Percentiles rank a stretch among this genome's conserved stretches.
These are phyloP conservation scores for Pseudogymnoascus destructans DNA, from an alignment of 2,329 filamentous ascomycete species.

Conservation along the genomic window DNA sequence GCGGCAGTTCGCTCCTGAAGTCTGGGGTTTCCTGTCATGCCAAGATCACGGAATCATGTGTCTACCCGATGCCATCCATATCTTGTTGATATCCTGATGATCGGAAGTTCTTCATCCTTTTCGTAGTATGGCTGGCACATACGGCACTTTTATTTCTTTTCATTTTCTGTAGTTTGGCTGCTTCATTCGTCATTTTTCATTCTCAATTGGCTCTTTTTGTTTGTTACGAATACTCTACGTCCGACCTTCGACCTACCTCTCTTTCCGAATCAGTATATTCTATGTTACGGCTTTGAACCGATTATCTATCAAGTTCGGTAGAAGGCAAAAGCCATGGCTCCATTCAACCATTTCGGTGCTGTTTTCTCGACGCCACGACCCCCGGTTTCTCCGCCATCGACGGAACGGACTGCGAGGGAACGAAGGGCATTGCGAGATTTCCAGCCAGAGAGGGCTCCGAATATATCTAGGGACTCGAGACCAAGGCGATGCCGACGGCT, in stretches of 20 bases:
- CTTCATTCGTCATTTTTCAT: slow-evolving; percentile 5
- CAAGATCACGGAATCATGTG: slow-evolving; percentile 6
- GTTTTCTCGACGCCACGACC: background rate
- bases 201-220: slow-evolving; percentile 5
- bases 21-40: background rate
- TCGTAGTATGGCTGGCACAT: slow-evolving; percentile 7
- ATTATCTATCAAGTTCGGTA: background rate
- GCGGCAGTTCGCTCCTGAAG: slow-evolving; percentile 6
- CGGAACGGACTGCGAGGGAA: background rate
- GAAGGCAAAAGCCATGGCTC: background rate
- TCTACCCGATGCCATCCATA: background rate
- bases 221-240: background rate
- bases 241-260: background rate
- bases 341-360: background rate
- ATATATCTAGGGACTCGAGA: background rate
- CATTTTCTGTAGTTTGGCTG: slow-evolving; percentile 8
- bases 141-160: slow-evolving; percentile 1
- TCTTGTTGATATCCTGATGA: slow-evolving; percentile 2
- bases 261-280: background rate
- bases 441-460: background rate
- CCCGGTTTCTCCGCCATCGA: background rate
- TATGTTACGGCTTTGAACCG: background rate
- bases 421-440: background rate
- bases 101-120: background rate
- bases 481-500: background rate